These are phyloP conservation scores for Lathyrus sativus DNA, from an alignment of 306 rosid species.

Conservation along the genomic window DNA sequence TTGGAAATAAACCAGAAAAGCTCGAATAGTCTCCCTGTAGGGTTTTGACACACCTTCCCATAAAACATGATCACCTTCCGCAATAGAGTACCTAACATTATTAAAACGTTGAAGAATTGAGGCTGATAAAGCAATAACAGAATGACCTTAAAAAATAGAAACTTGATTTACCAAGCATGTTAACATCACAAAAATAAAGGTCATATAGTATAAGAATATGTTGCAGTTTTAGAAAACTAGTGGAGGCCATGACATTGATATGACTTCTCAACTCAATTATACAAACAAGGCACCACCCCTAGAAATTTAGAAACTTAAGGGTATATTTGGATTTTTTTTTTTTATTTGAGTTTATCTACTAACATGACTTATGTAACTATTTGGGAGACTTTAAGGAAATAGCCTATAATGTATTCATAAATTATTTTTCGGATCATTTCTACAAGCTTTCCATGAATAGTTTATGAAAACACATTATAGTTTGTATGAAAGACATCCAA, in stretches of 20 bases:
- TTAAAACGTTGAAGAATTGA: background rate
- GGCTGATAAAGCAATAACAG: background rate
- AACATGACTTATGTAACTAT: background rate
- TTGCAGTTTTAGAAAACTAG: background rate
- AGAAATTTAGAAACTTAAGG: conserved; percentile 11
- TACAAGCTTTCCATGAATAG: background rate
- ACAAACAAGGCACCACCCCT: conserved; percentile 3
- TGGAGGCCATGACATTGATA: background rate
- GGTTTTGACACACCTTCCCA: conserved; percentile 91
- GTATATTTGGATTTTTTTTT: background rate
- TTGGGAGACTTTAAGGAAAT: background rate
- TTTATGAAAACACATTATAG: background rate
- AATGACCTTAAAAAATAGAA: background rate
- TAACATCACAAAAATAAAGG: conserved; percentile 4
- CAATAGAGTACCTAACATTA: conserved; percentile 76
- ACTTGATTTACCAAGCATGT: background rate
- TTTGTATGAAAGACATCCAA: background rate
- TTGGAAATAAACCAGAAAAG: conserved; percentile 90
- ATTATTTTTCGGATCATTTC: background rate
- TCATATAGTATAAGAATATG: conserved; percentile 9
- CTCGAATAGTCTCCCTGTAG: conserved; percentile 92
- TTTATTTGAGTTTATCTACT: background rate
- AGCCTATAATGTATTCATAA: background rate
- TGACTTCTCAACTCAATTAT: background rate
- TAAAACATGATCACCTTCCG: conserved; percentile 79